phyloP scores from a whole-genome alignment of 164 flowering plant species.

The Pachysandra terminalis region DNA sequence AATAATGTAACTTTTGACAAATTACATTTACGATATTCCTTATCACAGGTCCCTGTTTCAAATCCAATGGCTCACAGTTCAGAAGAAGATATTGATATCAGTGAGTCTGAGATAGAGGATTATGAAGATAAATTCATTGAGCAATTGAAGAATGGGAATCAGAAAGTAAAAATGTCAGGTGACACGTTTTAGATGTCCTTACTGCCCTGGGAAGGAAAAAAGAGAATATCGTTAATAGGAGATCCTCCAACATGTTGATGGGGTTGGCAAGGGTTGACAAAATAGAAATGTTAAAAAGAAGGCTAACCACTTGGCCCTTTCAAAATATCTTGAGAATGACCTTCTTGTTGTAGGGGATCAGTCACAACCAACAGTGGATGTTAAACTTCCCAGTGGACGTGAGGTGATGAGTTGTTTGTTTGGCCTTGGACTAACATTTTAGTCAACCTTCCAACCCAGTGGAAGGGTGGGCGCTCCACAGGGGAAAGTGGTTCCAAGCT shows the following conservation, averaged over 20 bases:
- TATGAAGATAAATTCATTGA: slow-evolving; percentile 43
- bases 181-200: slow-evolving; percentile 62
- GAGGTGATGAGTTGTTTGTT: slow-evolving; percentile 60
- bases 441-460: slow-evolving; percentile 59
- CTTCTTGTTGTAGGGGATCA: slow-evolving; percentile 24
- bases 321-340: slow-evolving; percentile 59
- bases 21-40: too few relatives aligned
- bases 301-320: slow-evolving; percentile 74
- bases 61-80: too few relatives aligned
- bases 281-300: slow-evolving; percentile 57
- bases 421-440: slow-evolving; percentile 82
- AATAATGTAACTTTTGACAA: too few relatives aligned
- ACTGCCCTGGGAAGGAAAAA: too few relatives aligned
- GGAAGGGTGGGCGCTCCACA: slow-evolving; percentile 65
- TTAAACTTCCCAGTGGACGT: slow-evolving; percentile 26
- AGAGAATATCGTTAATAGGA: slow-evolving; percentile 53
- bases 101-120: too few relatives aligned
- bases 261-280: too few relatives aligned
- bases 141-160: slow-evolving; percentile 53
- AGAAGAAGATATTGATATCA: too few relatives aligned
- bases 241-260: slow-evolving; percentile 79
- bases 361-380: slow-evolving; percentile 25
- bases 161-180: slow-evolving; percentile 37
- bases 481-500: too few relatives aligned
- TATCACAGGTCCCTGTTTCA: too few relatives aligned